These are phyloP conservation scores for Asterella californica DNA, from an alignment of 225 moss, liverwort and hornwort genomes.

Conservation along the genomic window DNA sequence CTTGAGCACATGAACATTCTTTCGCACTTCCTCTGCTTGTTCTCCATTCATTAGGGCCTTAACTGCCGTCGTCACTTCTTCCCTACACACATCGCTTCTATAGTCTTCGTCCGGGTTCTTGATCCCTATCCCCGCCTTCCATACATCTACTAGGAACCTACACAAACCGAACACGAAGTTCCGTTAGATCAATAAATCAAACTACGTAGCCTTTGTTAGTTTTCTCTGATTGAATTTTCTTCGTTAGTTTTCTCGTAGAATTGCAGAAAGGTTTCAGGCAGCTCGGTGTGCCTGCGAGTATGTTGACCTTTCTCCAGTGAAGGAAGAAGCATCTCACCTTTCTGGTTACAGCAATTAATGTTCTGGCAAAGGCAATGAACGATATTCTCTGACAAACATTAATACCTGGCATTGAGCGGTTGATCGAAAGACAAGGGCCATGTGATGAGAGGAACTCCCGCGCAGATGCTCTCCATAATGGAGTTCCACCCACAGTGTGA, in stretches of 20 bases:
- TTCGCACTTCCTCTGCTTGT: background rate
- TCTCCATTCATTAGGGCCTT: background rate
- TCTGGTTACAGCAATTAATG: too few relatives aligned
- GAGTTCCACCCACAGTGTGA: slow-evolving; percentile 68
- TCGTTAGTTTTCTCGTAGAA: too few relatives aligned
- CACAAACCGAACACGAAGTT: background rate
- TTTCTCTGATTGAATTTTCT: too few relatives aligned
- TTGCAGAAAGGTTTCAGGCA: too few relatives aligned
- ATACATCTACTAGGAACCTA: slow-evolving; percentile 1
- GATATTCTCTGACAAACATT: too few relatives aligned
- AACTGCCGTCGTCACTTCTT: slow-evolving; percentile 1
- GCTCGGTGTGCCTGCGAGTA: too few relatives aligned
- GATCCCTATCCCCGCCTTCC: slow-evolving; percentile 8
- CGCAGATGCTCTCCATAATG: slow-evolving; percentile 46
- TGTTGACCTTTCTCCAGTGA: too few relatives aligned
- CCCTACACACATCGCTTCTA: background rate
- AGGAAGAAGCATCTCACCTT: too few relatives aligned
- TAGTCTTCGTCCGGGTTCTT: background rate
- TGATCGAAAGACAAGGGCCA: slow-evolving; percentile 40
- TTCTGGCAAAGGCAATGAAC: too few relatives aligned
- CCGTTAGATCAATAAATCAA: too few relatives aligned
- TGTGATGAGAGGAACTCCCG: slow-evolving; percentile 47
- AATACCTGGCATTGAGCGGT: slow-evolving; percentile 34
- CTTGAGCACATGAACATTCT: background rate
- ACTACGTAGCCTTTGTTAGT: too few relatives aligned